Conservation (phyloP, 768 basidiomycete species). For the Leccinellum rugosiceps region DNA sequence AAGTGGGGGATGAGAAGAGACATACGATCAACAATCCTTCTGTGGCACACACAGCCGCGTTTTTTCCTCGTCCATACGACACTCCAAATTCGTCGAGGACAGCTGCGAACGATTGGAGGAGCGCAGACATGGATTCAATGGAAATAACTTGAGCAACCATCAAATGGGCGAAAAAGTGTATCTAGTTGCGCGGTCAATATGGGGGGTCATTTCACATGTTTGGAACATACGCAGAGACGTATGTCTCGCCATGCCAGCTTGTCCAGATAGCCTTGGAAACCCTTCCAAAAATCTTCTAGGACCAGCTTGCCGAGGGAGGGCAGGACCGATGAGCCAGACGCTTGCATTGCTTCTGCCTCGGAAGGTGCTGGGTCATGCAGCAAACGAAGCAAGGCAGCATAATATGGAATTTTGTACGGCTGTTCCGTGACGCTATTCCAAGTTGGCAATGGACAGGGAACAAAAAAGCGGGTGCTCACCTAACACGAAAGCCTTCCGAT, state of each 20-base stretch:
- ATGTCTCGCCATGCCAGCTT: constrained; percentile 89
- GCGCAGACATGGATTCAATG: constrained; percentile 70
- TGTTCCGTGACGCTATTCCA: constrained; percentile 76
- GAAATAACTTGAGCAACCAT: constrained; percentile 75
- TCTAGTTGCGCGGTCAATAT: constrained; percentile 42
- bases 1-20: not conserved
- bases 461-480: constrained; percentile 35
- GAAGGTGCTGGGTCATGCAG: constrained; percentile 48
- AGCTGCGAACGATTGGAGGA: constrained; percentile 79
- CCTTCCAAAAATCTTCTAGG: constrained; percentile 87
- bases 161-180: constrained; percentile 91
- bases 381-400: constrained; percentile 74
- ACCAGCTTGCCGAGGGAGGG: constrained; percentile 64
- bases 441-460: constrained; percentile 6
- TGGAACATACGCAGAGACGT: constrained; percentile 71
- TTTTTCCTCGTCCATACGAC: constrained; percentile 79
- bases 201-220: not conserved
- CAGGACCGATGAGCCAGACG: constrained; percentile 28
- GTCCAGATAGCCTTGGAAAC: constrained; percentile 86
- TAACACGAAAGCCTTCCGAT: constrained; percentile 73
- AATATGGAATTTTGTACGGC: constrained; percentile 90
- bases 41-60: constrained; percentile 75
- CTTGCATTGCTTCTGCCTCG: constrained; percentile 31
- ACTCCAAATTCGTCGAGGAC: constrained; percentile 90
- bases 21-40: constrained; percentile 76